Conservation (phyloP, 2,329 filamentous ascomycete genomes). For the Cladophialophora carrionii region DNA sequence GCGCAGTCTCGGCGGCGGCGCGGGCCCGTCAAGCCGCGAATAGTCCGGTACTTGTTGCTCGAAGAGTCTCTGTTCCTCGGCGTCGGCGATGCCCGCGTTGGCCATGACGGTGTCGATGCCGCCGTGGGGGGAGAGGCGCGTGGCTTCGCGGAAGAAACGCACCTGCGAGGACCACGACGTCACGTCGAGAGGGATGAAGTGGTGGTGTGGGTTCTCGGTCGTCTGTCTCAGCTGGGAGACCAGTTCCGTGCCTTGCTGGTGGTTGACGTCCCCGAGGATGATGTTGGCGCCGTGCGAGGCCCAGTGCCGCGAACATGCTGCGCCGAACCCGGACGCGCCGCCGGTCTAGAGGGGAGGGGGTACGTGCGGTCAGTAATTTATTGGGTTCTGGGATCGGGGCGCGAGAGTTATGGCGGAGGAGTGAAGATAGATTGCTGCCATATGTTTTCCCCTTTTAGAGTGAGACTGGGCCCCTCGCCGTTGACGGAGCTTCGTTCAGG, state of each 20-base stretch:
- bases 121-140: conserved; percentile 57
- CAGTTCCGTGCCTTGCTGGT: conserved; percentile 57
- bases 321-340: conserved; percentile 64
- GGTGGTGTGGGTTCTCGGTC: conserved; percentile 63
- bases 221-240: conserved; percentile 60
- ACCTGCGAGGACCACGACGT: conserved; percentile 67
- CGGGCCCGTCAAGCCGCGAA: conserved; percentile 11
- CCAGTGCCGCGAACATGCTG: conserved; percentile 59
- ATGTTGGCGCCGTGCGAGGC: conserved; percentile 62
- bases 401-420: background rate
- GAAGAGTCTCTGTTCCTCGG: conserved; percentile 45
- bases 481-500: background rate
- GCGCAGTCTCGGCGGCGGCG: conserved; percentile 51
- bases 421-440: background rate
- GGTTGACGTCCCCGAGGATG: conserved; percentile 66
- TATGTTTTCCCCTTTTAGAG: background rate
- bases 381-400: no score
- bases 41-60: conserved; percentile 51
- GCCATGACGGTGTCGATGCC: conserved; percentile 67
- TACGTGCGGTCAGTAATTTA: background rate
- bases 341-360: conserved; percentile 52
- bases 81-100: conserved; percentile 65
- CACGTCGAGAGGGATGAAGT: conserved; percentile 60
- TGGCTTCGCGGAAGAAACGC: conserved; percentile 63
- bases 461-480: background rate